These are phyloP conservation scores for Knufia petricola DNA, from an alignment of 2,329 filamentous ascomycete species.

Conservation along the genomic window DNA sequence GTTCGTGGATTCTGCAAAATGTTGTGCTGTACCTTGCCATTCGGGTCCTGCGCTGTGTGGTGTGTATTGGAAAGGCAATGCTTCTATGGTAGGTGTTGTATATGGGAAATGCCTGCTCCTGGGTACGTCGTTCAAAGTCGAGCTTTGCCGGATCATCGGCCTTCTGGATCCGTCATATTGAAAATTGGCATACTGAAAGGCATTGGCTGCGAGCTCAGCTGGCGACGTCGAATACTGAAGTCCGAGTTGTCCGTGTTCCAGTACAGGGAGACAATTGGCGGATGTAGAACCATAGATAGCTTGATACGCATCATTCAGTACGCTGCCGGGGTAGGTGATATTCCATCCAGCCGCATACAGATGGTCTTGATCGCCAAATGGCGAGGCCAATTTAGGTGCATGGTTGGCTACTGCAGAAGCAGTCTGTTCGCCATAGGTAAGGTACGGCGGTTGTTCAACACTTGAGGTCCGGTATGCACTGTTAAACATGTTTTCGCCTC, in stretches of 20 bases:
- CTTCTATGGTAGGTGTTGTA: not conserved
- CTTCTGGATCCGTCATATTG: slow-evolving; percentile 1
- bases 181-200: not conserved
- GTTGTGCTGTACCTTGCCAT: not conserved
- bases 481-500: slow-evolving; percentile 2
- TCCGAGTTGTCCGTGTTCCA: not conserved
- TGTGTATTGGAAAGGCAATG: slow-evolving; percentile 6
- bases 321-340: not conserved
- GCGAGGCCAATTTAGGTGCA: not conserved
- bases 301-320: not conserved
- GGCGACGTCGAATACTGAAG: not conserved
- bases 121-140: not conserved
- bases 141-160: not conserved
- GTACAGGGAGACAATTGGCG: not conserved
- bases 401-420: not conserved
- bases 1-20: not conserved
- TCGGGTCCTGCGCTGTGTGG: not conserved
- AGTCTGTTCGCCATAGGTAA: not conserved
- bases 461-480: not conserved
- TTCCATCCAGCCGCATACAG: not conserved
- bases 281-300: not conserved
- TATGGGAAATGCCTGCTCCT: not conserved
- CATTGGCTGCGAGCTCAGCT: not conserved
- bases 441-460: not conserved
- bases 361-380: not conserved